A percentile compares a stretch with the other conserved stretches of the same genome.
Evolutionary conservation across 805 yeast genomes (phyloP).

Genomic region (Candida tallmaniae): DNA sequence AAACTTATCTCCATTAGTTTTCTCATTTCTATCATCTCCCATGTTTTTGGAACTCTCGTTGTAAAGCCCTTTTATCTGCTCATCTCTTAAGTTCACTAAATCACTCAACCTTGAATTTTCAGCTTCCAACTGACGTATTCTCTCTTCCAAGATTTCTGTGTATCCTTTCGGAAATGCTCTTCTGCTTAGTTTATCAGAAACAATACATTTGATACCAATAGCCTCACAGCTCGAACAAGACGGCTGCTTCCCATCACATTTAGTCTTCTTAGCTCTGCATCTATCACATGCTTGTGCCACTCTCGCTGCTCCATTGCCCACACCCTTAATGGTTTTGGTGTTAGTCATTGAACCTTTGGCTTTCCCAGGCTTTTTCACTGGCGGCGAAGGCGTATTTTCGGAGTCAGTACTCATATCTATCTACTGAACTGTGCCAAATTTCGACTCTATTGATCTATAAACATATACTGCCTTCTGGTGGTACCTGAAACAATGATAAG

Average conservation of each 20-base stretch:
- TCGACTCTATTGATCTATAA: too few relatives aligned
- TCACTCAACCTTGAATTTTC: slow-evolving; percentile 71
- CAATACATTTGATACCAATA: slow-evolving; percentile 83
- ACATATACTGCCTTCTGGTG: too few relatives aligned
- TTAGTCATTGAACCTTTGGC: slow-evolving; percentile 14
- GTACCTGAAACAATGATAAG: too few relatives aligned
- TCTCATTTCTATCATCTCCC: too few relatives aligned
- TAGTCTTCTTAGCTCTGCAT: slow-evolving; percentile 74
- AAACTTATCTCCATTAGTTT: not conserved
- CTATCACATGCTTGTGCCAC: slow-evolving; percentile 92
- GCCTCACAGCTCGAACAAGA: slow-evolving; percentile 74
- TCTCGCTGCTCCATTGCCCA: slow-evolving; percentile 61
- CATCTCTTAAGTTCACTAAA: slow-evolving; percentile 59
- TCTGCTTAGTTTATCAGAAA: slow-evolving; percentile 81
- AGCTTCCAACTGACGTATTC: slow-evolving; percentile 80
- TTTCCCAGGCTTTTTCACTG: slow-evolving; percentile 3
- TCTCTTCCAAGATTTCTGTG: slow-evolving; percentile 83
- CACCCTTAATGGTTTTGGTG: slow-evolving; percentile 53
- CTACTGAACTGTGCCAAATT: too few relatives aligned
- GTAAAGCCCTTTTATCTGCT: slow-evolving; percentile 41
- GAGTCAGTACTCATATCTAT: too few relatives aligned
- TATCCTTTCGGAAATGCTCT: slow-evolving; percentile 90
- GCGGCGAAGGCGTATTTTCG: too few relatives aligned
- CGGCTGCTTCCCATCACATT: slow-evolving; percentile 72
- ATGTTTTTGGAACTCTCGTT: not conserved